phyloP scores from a whole-genome alignment of 106 monocot species.

The Xerophyta viscosa region DNA sequence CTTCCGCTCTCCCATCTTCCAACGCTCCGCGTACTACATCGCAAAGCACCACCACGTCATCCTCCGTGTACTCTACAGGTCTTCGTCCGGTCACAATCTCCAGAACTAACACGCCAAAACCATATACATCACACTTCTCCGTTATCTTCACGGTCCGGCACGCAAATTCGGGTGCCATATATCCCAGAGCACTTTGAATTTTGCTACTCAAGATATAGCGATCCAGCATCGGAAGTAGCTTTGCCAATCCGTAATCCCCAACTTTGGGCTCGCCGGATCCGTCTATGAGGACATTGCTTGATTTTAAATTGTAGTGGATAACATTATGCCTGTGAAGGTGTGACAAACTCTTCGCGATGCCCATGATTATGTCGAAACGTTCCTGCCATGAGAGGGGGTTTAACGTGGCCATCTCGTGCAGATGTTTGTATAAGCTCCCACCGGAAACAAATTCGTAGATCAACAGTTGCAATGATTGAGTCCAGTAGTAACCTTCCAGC shows the following conservation, averaged over 20 bases:
- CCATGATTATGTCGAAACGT: slow-evolving; percentile 44
- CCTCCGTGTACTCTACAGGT: slow-evolving; percentile 49
- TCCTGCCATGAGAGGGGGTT: slow-evolving; percentile 46
- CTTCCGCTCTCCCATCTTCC: slow-evolving; percentile 66
- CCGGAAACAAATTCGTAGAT: slow-evolving; percentile 73
- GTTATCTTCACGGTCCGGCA: slow-evolving; percentile 34
- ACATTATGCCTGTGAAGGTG: slow-evolving; percentile 38
- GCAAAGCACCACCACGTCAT: slow-evolving; percentile 57
- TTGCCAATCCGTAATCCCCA: slow-evolving; percentile 64
- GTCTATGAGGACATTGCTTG: slow-evolving; percentile 46
- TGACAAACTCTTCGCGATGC: slow-evolving; percentile 34
- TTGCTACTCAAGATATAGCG: slow-evolving; percentile 44
- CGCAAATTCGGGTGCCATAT: slow-evolving; percentile 70
- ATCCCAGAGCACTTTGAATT: slow-evolving; percentile 56
- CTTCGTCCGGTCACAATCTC: slow-evolving; percentile 47
- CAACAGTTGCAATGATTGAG: slow-evolving; percentile 69
- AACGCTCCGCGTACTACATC: slow-evolving; percentile 42
- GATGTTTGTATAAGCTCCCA: slow-evolving; percentile 43
- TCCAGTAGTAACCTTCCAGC: slow-evolving; percentile 86
- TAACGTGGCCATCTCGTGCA: slow-evolving; percentile 29
- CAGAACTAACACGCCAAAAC: slow-evolving; percentile 49
- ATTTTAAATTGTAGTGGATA: slow-evolving; percentile 58
- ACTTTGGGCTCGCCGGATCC: slow-evolving; percentile 39
- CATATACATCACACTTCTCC: slow-evolving; percentile 59
- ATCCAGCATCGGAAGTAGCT: slow-evolving; percentile 62